Percentiles rank a stretch among this genome's conserved stretches.
Evolutionary conservation across 306 rosid species (phyloP).

Genomic region (Canavalia gladiata): DNA sequence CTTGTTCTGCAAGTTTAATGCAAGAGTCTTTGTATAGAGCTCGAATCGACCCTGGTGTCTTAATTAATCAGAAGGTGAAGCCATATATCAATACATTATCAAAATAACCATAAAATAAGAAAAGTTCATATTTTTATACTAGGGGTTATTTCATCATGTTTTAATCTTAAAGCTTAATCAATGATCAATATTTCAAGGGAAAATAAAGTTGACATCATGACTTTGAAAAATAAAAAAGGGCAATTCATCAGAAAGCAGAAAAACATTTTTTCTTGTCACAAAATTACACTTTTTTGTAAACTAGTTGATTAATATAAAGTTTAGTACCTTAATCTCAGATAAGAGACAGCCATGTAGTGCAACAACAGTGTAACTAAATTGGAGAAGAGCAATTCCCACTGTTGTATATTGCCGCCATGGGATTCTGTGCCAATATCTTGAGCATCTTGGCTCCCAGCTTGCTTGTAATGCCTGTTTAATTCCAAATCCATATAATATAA

Average conservation of each 20-base stretch:
- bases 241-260: too few relatives aligned
- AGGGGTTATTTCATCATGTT: background rate
- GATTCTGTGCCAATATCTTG: constrained; percentile 67
- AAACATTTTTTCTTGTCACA: background rate
- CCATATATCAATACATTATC: background rate
- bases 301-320: background rate
- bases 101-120: background rate
- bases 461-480: constrained; percentile 83
- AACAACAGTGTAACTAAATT: constrained; percentile 86
- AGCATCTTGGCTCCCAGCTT: constrained; percentile 97
- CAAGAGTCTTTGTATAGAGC: constrained; percentile 79
- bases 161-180: too few relatives aligned
- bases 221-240: too few relatives aligned
- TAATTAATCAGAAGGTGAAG: background rate
- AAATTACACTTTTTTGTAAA: background rate
- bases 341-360: constrained; percentile 90
- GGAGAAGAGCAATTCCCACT: constrained; percentile 83
- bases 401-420: constrained; percentile 89
- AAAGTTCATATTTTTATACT: background rate
- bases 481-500: constrained; percentile 18
- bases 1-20: constrained; percentile 71
- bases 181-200: too few relatives aligned
- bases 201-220: too few relatives aligned
- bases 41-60: constrained; percentile 77
- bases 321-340: constrained; percentile 85